Base-by-base conservation (phyloP, 2,329 filamentous ascomycete species). In the Akanthomyces dipterigenus region DNA sequence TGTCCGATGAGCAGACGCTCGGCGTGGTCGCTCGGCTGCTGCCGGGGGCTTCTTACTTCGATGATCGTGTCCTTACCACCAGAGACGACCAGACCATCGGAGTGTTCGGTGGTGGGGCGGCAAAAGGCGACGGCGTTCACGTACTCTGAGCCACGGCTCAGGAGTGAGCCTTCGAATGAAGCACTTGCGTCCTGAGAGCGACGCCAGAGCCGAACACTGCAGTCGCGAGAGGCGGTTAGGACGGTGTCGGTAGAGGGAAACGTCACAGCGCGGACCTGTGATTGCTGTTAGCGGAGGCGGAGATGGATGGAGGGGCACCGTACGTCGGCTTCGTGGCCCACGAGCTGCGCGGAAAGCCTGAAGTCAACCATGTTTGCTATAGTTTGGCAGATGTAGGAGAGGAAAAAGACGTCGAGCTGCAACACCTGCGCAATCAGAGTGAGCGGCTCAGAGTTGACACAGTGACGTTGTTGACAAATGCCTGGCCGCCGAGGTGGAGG, bases 241-340 rank as follows among this genome's bases (percentile, higher is more conserved):
- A 96, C 79, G 50, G 84, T 80, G 65, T 88, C 84, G 63, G 88
- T 78, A 55, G 83, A 82, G 24, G 92, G 90, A 70, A 93, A 97
- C 70, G 82, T 82, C 68, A 96, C 89, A 65, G 86, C 89, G 68
- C 93, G 91, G 68, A 99, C 93, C 93, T 98, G 67, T 26, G 63
- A 40, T 62, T 5, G 31, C 31, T 53, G 38, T 49, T 24, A 55
- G 64, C 70, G 53, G 70, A 63, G 43, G 55, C 38, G 55, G 14
- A 31, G 48, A 40, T 20, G 14, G 31, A 43, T 38, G 57, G 42
- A 45, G 42, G 50, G 59, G 59, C 14, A 26, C 28, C 36, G 76
- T 82, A 97, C 95, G 85, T 99, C 95, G 73, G 95, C 89, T 75
- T 95, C 89, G 74, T 99, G 95, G 70, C 91, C 93, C 67, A 87